These are phyloP conservation scores for Rutstroemia sydowiana DNA, from an alignment of 2,329 filamentous ascomycete genomes.

Conservation along the genomic window DNA sequence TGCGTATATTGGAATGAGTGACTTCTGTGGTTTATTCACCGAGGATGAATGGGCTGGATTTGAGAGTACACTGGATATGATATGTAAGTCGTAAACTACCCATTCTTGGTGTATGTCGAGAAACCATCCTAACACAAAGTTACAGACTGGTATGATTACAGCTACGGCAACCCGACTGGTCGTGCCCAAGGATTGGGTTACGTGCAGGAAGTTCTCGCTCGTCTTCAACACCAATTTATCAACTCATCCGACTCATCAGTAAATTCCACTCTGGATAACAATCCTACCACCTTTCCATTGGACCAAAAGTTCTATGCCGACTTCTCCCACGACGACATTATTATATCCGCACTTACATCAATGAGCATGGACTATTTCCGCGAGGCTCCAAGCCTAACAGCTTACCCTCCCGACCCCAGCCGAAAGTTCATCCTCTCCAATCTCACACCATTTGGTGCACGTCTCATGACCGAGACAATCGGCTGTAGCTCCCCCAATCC, in stretches of 20 bases:
- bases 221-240: constrained; percentile 62
- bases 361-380: constrained; percentile 48
- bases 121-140: not conserved
- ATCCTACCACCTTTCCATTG: constrained; percentile 65
- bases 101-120: no score
- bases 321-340: constrained; percentile 84
- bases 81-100: constrained; percentile 35
- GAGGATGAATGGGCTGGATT: constrained; percentile 47
- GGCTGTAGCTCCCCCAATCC: constrained; percentile 39
- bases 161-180: constrained; percentile 71
- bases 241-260: constrained; percentile 61
- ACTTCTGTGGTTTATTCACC: constrained; percentile 48
- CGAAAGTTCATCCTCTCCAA: constrained; percentile 42
- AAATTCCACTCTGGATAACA: constrained; percentile 66
- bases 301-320: constrained; percentile 65
- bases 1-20: constrained; percentile 40
- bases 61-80: constrained; percentile 45
- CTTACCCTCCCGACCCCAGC: constrained; percentile 37
- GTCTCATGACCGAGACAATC: constrained; percentile 48
- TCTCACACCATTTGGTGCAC: constrained; percentile 47
- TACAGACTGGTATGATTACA: constrained; percentile 56
- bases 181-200: constrained; percentile 81
- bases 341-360: constrained; percentile 56
- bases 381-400: constrained; percentile 36
- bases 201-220: constrained; percentile 75